phyloP scores from a whole-genome alignment of 1,284 basidiomycete genomes.

The Earliella scabrosa region DNA sequence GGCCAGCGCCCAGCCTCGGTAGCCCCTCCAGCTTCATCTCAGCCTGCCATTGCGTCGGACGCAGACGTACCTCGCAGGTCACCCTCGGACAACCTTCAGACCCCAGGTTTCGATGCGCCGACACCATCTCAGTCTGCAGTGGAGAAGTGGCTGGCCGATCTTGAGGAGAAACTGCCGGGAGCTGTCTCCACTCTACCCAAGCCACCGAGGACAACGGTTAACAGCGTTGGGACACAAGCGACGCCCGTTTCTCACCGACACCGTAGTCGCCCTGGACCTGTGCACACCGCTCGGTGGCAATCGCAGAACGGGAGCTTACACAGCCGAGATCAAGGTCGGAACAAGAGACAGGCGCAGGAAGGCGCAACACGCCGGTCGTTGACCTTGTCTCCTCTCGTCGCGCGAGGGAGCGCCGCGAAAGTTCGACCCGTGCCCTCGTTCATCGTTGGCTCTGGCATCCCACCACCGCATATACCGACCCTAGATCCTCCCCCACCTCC shows the following conservation, averaged over 20 bases:
- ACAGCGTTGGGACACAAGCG: constrained; percentile 5
- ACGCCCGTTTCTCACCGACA: neutral
- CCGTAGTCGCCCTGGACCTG: neutral
- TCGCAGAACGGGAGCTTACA: constrained; percentile 9
- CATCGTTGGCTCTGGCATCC: constrained; percentile 19
- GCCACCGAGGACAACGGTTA: constrained; percentile 17
- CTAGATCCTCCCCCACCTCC: constrained; percentile 11
- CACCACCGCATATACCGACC: constrained; percentile 19
- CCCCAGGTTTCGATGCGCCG: constrained; percentile 1
- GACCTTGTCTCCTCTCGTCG: constrained; percentile 9
- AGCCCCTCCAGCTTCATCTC: constrained; percentile 16
- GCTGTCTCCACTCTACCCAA: constrained; percentile 23
- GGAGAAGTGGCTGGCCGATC: constrained; percentile 16
- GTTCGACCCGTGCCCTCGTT: constrained; percentile 22
- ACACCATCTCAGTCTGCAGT: neutral
- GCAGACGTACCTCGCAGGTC: constrained; percentile 18
- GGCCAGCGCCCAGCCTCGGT: constrained; percentile 42
- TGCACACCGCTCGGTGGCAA: neutral
- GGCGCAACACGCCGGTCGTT: too few relatives aligned
- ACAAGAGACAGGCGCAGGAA: neutral
- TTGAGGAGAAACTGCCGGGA: constrained; percentile 23
- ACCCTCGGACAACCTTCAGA: constrained; percentile 11
- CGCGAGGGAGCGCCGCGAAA: constrained; percentile 17
- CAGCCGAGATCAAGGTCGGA: neutral
- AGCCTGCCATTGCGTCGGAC: constrained; percentile 9